Base-by-base conservation (phyloP, 306 rosid genomes). In the Senna tora region DNA sequence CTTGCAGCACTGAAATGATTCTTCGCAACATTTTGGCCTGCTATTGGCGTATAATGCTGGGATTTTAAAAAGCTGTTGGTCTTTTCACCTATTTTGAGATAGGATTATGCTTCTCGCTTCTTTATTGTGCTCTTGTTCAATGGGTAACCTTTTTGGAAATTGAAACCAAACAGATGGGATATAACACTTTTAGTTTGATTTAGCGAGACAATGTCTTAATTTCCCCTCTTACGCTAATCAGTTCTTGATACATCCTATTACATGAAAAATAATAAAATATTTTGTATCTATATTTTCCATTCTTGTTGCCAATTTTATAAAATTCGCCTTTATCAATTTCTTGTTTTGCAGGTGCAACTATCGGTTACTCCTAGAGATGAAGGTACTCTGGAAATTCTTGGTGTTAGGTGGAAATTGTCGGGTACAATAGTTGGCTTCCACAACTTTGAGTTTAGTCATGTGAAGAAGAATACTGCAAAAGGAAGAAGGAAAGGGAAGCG, bases 381-480 rank as follows among this genome's bases (percentile, higher is more conserved):
- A 59, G 97, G 99, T 53, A 69, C 84, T 50, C 88, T 94, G 79
- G 89, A 84, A 79, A 85, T 94, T 82, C 79, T 84, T 74, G 99
- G 99, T 69, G 87, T 89, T 58, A 80, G 85, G 80, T 94, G 99
- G 99, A 94, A 86, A 65, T 80, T 94, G 76, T 91, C 96, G 4
- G 92, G 87, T 70, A 67, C 82, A 42, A 87, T 94, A 75, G 77
- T 86, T 63, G 99, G 99, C 62, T 85, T 88, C 79, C 86, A 86
- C 69, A 84, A 88, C 65, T 91, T 94, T 84, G 92, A 89, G 77
- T 76, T 82, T 65, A 70, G 73, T 69, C 74, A 76, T 49, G 69
- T 79, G 21, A 92, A 84, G 88, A 89, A 81, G 81, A 91, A 82
- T 75, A 58, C 38, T 72, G 33, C 63, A 19, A 89, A 82, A 74